Evolutionary conservation across 208 protist genomes (phyloP).

Genomic region (Crithidia fasciculata): DNA sequence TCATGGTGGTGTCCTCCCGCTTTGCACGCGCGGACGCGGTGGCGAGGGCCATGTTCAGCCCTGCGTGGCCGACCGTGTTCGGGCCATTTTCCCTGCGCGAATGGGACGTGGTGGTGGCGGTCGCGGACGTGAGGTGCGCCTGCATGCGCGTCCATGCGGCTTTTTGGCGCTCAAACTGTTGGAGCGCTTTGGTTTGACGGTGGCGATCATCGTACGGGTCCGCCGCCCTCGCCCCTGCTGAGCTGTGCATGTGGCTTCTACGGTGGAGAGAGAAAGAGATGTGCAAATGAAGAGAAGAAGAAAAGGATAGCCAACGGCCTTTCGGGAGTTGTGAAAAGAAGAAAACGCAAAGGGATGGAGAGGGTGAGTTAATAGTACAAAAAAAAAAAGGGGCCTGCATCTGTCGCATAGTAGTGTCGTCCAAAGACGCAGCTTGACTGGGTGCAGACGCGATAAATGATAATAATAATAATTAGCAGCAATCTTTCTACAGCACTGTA

Average conservation of each 20-base stretch:
- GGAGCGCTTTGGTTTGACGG: slow-evolving; percentile 71
- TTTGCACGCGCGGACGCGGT: slow-evolving; percentile 43
- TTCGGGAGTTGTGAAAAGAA: too few relatives aligned
- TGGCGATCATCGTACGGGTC: slow-evolving; percentile 57
- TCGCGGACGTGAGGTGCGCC: slow-evolving; percentile 23
- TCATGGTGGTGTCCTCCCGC: slow-evolving; percentile 61
- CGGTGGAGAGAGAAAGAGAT: not conserved
- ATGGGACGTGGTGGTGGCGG: not conserved
- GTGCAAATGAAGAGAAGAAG: not conserved
- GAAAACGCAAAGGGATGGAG: too few relatives aligned
- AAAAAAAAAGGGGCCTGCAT: too few relatives aligned
- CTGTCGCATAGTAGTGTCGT: too few relatives aligned
- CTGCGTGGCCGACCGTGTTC: not conserved
- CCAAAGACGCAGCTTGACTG: too few relatives aligned
- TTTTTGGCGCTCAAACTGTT: slow-evolving; percentile 70
- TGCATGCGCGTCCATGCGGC: slow-evolving; percentile 60
- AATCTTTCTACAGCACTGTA: too few relatives aligned
- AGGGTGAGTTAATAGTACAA: too few relatives aligned
- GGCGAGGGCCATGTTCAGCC: slow-evolving; percentile 47
- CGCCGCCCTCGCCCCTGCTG: not conserved
- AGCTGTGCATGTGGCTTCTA: not conserved
- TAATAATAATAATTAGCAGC: too few relatives aligned
- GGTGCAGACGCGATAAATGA: too few relatives aligned
- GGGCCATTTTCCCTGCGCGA: not conserved
- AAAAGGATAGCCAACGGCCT: not conserved